These are phyloP conservation scores for Arabidopsis lyrata DNA, from an alignment of 441 rosid genomes.

Conservation along the genomic window DNA sequence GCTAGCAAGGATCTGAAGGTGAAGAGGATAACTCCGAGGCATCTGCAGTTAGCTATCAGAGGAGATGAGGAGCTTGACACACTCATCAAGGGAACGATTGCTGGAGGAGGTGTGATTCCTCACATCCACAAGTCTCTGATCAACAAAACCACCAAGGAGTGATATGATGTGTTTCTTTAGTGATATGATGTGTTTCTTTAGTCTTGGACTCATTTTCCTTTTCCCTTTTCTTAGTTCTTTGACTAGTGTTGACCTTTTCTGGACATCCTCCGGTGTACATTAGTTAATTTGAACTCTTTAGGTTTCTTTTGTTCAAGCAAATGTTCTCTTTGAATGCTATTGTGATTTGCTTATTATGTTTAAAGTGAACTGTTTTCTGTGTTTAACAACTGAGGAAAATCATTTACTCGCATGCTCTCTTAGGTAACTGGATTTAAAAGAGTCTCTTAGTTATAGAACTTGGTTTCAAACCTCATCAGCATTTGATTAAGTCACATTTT, in stretches of 20 bases:
- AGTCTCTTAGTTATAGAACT: neutral
- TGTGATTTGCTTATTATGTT: constrained; percentile 21
- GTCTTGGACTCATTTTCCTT: constrained; percentile 24
- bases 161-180: constrained; percentile 48
- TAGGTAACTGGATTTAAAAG: neutral
- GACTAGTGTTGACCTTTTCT: constrained; percentile 27
- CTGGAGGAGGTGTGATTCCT: constrained; percentile 99
- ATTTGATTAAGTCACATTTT: neutral
- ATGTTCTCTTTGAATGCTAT: constrained; percentile 21
- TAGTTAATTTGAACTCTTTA: constrained; percentile 35
- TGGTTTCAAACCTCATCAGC: neutral
- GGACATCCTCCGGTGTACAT: constrained; percentile 45
- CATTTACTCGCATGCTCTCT: neutral
- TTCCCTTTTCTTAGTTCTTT: constrained; percentile 17
- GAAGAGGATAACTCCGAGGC: constrained; percentile 96
- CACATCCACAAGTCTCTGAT: constrained; percentile 97
- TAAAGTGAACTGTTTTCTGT: constrained; percentile 10
- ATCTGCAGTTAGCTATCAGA: constrained; percentile 90
- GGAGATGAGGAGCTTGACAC: constrained; percentile 99
- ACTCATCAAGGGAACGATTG: constrained; percentile 95
- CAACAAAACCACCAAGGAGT: constrained; percentile 89
- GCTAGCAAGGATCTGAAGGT: constrained; percentile 97
- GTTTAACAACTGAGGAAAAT: neutral
- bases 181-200: constrained; percentile 7
- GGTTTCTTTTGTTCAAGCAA: constrained; percentile 26